phyloP scores from a whole-genome alignment of 768 basidiomycete species.

The Russula brevipes region DNA sequence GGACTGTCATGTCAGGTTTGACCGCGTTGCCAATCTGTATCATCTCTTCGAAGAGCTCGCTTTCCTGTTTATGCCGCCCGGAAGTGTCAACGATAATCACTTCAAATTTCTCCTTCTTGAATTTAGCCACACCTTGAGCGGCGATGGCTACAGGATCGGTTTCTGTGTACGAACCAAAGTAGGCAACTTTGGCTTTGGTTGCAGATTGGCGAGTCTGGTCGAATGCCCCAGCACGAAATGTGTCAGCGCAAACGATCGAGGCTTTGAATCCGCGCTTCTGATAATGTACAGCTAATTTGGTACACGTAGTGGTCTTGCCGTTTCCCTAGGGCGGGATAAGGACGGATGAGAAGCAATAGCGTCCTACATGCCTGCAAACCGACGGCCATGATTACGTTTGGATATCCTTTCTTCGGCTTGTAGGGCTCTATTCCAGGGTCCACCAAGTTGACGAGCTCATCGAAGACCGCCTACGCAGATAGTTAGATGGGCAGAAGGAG shows the following conservation, averaged over 20 bases:
- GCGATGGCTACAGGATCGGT: constrained; percentile 96
- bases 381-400: constrained; percentile 96
- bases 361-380: constrained; percentile 71
- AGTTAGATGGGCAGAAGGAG: constrained; percentile 7
- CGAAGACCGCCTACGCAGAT: constrained; percentile 75
- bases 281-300: constrained; percentile 96
- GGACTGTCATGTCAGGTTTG: constrained; percentile 91
- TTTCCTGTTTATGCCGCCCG: constrained; percentile 95
- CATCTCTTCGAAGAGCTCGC: constrained; percentile 97
- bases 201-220: constrained; percentile 99
- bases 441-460: constrained; percentile 91
- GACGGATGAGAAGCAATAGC: not conserved
- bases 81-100: constrained; percentile 99
- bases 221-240: constrained; percentile 98
- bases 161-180: constrained; percentile 98
- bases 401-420: constrained; percentile 92
- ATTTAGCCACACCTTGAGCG: constrained; percentile 90
- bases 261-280: constrained; percentile 96
- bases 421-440: constrained; percentile 95
- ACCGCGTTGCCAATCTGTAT: constrained; percentile 92
- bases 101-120: constrained; percentile 97
- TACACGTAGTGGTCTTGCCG: constrained; percentile 99
- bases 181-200: constrained; percentile 97
- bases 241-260: constrained; percentile 97
- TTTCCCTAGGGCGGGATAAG: constrained; percentile 60